Evolutionary conservation across 257 asterid species (phyloP).

Genomic region (Solanum appendiculatum): DNA sequence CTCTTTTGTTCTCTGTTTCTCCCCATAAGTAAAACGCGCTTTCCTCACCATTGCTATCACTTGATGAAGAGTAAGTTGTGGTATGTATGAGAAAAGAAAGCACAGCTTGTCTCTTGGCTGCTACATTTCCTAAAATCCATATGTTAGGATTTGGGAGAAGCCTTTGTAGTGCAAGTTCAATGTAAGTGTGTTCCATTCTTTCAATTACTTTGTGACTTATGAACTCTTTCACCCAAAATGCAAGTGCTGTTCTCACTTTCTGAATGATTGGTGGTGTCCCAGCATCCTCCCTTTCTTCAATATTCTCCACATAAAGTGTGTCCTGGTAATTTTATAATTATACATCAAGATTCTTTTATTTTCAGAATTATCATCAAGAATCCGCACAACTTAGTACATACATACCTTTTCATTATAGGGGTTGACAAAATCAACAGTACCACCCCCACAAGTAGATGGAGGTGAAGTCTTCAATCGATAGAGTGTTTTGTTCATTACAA

Average conservation of each 20-base stretch:
- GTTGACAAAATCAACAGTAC: background rate
- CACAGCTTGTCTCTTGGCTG: constrained; percentile 30
- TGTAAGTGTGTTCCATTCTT: constrained; percentile 15
- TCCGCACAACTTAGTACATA: background rate
- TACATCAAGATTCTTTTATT: background rate
- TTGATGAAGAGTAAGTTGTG: background rate
- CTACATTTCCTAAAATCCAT: constrained; percentile 28
- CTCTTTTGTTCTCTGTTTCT: background rate
- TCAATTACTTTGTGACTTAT: constrained; percentile 23
- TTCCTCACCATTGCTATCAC: background rate
- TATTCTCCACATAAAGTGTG: constrained; percentile 26
- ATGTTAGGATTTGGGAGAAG: constrained; percentile 20
- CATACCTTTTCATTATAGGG: background rate
- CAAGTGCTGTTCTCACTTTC: constrained; percentile 38
- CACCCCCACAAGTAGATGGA: background rate
- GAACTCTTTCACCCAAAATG: constrained; percentile 43
- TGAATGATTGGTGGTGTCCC: constrained; percentile 48
- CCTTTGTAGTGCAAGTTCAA: constrained; percentile 18
- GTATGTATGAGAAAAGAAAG: constrained; percentile 23
- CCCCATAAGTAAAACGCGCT: background rate
- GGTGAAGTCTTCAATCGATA: constrained; percentile 20
- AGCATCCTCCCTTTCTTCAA: constrained; percentile 56
- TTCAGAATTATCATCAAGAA: background rate
- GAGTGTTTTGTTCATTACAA: constrained; percentile 31
- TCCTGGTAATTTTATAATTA: constrained; percentile 13